These are phyloP conservation scores for Nitzschia sp. DNA, from an alignment of 108 stramenopile genomes.

Conservation along the genomic window DNA sequence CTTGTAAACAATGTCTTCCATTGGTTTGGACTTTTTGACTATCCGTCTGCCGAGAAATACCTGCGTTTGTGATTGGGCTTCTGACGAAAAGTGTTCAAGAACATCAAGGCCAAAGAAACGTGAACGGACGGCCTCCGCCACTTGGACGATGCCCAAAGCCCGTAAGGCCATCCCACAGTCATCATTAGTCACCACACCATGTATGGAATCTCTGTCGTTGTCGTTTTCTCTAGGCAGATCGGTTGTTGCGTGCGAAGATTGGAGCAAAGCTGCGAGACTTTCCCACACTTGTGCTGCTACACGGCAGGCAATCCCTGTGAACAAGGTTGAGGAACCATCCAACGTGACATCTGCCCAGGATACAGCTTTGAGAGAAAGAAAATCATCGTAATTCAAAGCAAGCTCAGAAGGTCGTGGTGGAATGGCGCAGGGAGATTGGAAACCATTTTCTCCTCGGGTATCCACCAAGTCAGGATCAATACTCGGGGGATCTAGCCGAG, in stretches of 20 bases:
- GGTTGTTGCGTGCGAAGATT: too few relatives aligned
- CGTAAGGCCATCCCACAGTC: not conserved
- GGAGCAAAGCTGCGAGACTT: not conserved
- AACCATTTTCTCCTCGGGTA: not conserved
- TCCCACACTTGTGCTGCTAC: not conserved
- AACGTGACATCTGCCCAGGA: not conserved
- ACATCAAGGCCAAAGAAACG: constrained; percentile 19
- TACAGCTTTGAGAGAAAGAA: not conserved
- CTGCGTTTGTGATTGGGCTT: not conserved
- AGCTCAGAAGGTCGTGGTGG: not conserved
- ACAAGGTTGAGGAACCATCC: not conserved
- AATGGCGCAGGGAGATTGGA: not conserved
- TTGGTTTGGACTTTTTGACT: not conserved
- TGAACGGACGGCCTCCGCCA: constrained; percentile 14
- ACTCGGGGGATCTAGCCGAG: not conserved
- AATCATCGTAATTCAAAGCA: not conserved
- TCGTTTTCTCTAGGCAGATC: too few relatives aligned
- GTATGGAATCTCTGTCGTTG: not conserved
- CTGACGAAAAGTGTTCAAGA: constrained; percentile 7
- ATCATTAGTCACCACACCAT: too few relatives aligned
- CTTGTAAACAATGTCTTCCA: constrained; percentile 4
- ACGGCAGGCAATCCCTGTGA: not conserved
- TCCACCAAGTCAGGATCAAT: not conserved
- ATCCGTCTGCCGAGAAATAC: constrained; percentile 3
- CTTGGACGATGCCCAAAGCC: not conserved